These are phyloP conservation scores for Solanum tarijense DNA, from an alignment of 257 asterid genomes.

Conservation along the genomic window DNA sequence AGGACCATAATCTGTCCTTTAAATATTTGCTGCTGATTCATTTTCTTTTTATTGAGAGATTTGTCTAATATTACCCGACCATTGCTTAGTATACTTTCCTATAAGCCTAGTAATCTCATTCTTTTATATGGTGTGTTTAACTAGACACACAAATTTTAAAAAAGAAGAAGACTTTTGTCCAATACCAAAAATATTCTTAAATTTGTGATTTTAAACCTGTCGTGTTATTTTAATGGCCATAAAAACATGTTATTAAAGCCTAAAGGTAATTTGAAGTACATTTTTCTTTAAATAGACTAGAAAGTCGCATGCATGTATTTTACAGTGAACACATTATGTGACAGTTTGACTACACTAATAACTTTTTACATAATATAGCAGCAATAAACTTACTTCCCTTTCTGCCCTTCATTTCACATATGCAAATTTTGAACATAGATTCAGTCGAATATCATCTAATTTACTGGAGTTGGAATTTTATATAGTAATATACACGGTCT, in stretches of 20 bases:
- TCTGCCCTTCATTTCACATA: not conserved
- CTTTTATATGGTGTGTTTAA: not conserved
- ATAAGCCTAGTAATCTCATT: not conserved
- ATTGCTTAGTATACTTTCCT: not conserved
- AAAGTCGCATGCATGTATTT: not conserved
- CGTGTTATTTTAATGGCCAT: not conserved
- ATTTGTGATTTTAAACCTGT: not conserved
- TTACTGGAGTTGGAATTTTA: not conserved
- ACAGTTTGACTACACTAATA: not conserved
- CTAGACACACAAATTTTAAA: not conserved
- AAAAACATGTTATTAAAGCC: not conserved
- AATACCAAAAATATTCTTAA: not conserved
- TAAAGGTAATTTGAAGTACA: not conserved
- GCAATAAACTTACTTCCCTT: not conserved
- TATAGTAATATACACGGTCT: not conserved
- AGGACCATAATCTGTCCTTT: not conserved
- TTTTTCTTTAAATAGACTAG: not conserved
- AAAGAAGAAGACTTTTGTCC: not conserved
- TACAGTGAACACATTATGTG: not conserved
- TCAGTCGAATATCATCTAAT: not conserved
- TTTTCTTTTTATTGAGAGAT: not conserved
- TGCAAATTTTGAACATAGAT: not conserved
- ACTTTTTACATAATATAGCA: not conserved
- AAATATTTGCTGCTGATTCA: not conserved
- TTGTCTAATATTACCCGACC: not conserved